Conservation (phyloP, 2,329 filamentous ascomycete genomes). For the Botryosphaeria dothidea region DNA sequence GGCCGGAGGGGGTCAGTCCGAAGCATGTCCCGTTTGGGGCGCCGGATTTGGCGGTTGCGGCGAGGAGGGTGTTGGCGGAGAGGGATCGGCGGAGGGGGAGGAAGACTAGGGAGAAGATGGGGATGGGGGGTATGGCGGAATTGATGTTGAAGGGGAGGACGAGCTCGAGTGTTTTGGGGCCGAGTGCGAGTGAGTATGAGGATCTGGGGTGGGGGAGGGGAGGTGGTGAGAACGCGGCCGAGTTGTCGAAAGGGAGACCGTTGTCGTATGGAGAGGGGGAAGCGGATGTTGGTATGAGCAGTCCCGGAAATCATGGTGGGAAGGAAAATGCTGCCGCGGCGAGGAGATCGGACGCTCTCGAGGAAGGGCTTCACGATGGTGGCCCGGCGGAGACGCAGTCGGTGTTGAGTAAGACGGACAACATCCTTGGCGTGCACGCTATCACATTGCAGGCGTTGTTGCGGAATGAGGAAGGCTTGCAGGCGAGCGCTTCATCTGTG, state of each 20-base stretch:
- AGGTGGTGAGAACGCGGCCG: too few species aligned
- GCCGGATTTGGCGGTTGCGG: slow-evolving; percentile 7
- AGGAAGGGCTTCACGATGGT: not conserved
- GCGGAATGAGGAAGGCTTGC: slow-evolving; percentile 12
- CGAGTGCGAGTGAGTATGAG: not conserved
- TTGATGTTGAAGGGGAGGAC: not conserved
- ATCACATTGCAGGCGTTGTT: slow-evolving; percentile 21
- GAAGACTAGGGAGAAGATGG: not conserved
- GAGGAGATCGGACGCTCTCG: not conserved
- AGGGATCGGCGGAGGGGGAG: too few species aligned
- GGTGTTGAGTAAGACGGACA: slow-evolving; percentile 2
- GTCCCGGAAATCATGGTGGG: not conserved
- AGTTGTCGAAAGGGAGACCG: too few species aligned
- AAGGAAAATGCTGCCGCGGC: not conserved
- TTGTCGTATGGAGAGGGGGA: not conserved
- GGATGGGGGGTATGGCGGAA: not conserved
- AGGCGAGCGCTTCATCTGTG: slow-evolving; percentile 5
- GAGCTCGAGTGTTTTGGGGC: not conserved
- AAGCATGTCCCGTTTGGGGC: slow-evolving; percentile 1
- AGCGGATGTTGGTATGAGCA: not conserved
- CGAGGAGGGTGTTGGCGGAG: not conserved
- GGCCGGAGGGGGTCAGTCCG: not conserved
- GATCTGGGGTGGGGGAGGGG: not conserved
- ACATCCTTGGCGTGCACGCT: slow-evolving; percentile 20
- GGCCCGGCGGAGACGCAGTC: not conserved